Evolutionary conservation across 2,329 filamentous ascomycete species (phyloP).

Genomic region (Penicillium sp.): DNA sequence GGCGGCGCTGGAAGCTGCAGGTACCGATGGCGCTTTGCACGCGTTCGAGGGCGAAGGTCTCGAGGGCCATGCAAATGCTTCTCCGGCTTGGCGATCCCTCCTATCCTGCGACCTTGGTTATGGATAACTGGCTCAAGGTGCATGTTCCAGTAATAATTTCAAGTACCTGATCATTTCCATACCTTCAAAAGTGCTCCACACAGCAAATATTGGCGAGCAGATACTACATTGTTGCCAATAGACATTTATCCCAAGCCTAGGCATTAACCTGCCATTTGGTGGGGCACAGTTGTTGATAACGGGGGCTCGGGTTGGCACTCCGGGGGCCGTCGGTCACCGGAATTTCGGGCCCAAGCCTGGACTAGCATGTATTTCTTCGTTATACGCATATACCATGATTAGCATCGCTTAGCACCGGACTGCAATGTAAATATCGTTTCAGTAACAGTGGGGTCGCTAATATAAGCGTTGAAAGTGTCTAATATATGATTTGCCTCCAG

Average conservation of each 20-base stretch:
- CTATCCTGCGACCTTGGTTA: slow-evolving; percentile 1
- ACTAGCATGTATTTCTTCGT: neutral
- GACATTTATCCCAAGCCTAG: neutral
- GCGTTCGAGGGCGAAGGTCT: neutral
- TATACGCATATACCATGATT: neutral
- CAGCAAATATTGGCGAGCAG: neutral
- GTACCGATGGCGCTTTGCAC: neutral
- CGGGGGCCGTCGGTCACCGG: slow-evolving; percentile 1
- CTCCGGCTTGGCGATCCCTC: neutral
- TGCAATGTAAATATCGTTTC: neutral
- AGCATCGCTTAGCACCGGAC: neutral
- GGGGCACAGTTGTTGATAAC: neutral
- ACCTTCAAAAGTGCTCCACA: neutral
- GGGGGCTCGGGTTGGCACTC: neutral
- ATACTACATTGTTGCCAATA: neutral
- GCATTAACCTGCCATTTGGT: neutral
- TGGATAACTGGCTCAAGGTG: slow-evolving; percentile 2
- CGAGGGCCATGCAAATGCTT: neutral
- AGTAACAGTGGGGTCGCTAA: neutral
- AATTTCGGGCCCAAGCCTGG: neutral
- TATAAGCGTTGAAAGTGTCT: neutral
- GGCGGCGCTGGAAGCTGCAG: neutral
- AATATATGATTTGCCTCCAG: neutral
- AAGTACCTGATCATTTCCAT: neutral
- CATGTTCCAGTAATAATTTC: neutral